These are phyloP conservation scores for Saccharum spontaneum DNA, from an alignment of 176 grass and related monocot genomes.

Conservation along the genomic window DNA sequence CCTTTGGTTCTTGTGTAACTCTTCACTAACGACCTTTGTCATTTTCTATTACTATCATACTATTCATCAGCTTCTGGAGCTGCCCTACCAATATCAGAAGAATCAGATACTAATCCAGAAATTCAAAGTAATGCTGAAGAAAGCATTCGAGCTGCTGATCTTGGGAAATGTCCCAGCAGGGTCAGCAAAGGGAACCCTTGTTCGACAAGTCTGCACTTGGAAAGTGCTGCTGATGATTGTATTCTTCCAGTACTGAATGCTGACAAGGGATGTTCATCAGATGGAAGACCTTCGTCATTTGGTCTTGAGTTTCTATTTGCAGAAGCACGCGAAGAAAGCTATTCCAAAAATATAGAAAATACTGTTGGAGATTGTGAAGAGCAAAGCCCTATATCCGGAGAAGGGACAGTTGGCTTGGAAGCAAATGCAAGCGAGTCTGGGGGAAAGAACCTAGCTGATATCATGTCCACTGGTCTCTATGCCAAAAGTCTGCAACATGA, in stretches of 20 bases:
- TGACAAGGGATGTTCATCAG: neutral
- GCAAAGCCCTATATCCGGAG: neutral
- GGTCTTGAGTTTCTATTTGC: conserved; percentile 23
- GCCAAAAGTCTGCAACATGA: neutral
- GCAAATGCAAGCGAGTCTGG: neutral
- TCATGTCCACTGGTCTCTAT: neutral
- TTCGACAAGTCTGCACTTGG: neutral
- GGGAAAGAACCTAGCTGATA: neutral
- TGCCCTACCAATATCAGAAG: conserved; percentile 8
- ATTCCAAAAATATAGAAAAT: neutral
- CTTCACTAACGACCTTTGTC: neutral
- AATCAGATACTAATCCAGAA: neutral
- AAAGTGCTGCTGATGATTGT: neutral
- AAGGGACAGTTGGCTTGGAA: neutral
- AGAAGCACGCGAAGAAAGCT: neutral
- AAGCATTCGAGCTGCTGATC: neutral
- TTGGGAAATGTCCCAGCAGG: neutral
- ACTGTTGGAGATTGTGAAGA: no score
- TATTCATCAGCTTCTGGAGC: conserved; percentile 14
- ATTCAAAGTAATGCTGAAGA: neutral
- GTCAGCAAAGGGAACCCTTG: neutral
- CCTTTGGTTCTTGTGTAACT: neutral
- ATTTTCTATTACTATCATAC: neutral
- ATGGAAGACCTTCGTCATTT: conserved; percentile 1
- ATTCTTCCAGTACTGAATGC: neutral